These are phyloP conservation scores for Dimocarpus longan DNA, from an alignment of 345 rosid species.

Conservation along the genomic window DNA sequence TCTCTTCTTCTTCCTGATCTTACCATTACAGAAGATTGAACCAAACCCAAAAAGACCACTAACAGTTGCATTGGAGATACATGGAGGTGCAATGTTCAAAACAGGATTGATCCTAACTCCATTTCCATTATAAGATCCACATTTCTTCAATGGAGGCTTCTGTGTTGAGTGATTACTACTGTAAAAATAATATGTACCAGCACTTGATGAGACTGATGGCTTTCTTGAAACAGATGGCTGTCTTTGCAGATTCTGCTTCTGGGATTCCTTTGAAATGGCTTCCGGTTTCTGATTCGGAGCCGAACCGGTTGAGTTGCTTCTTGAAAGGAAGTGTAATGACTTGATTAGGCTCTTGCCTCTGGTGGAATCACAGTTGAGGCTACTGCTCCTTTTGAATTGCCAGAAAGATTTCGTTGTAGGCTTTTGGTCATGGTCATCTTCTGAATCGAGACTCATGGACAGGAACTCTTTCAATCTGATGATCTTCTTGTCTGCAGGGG, in stretches of 20 bases:
- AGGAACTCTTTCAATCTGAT: conserved; percentile 68
- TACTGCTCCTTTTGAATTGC: conserved; percentile 85
- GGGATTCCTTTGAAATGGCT: conserved; percentile 41
- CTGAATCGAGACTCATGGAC: conserved; percentile 41
- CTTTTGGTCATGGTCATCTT: conserved; percentile 35
- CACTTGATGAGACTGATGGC: conserved; percentile 19
- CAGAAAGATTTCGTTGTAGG: conserved; percentile 52
- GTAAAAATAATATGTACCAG: conserved; percentile 30
- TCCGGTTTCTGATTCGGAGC: conserved; percentile 55
- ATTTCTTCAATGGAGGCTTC: conserved; percentile 54
- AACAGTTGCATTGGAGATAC: conserved; percentile 62
- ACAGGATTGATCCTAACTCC: conserved; percentile 66
- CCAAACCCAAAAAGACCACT: conserved; percentile 63
- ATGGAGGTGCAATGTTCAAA: conserved; percentile 66
- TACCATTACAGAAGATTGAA: conserved; percentile 74
- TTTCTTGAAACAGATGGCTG: conserved; percentile 54
- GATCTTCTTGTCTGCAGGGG: conserved; percentile 53
- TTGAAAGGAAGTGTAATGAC: conserved; percentile 66
- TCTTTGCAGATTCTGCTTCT: conserved; percentile 50
- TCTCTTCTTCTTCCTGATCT: conserved; percentile 65
- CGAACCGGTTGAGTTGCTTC: conserved; percentile 93
- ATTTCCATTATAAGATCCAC: conserved; percentile 44
- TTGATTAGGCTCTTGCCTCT: conserved; percentile 61
- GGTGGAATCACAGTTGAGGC: conserved; percentile 65
- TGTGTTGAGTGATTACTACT: conserved; percentile 26